A percentile compares a stretch with the other conserved stretches of the same genome.
These are phyloP conservation scores for Talaromyces sp. DNA, from an alignment of 2,329 filamentous ascomycete species.

Conservation along the genomic window DNA sequence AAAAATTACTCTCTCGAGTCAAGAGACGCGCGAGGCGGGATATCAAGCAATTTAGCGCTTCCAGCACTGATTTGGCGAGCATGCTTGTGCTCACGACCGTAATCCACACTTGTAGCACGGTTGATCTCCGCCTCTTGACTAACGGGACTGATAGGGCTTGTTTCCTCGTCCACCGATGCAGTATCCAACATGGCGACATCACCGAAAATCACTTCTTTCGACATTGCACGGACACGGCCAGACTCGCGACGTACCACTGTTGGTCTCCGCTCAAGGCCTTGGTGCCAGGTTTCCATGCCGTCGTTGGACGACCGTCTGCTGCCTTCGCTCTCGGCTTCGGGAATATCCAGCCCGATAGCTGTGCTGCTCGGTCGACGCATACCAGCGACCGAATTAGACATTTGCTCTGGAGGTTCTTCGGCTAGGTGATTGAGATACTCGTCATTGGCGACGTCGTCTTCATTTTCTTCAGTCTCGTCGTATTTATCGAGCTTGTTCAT, in stretches of 20 bases:
- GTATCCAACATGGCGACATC: conserved; percentile 44
- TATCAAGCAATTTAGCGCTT: conserved; percentile 70
- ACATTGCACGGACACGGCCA: conserved; percentile 52
- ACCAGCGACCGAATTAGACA: conserved; percentile 29
- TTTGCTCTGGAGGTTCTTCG: conserved; percentile 36
- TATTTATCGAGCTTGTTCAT: conserved; percentile 52
- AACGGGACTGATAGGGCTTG: conserved; percentile 11
- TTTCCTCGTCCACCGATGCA: conserved; percentile 18
- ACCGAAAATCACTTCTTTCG: conserved; percentile 58
- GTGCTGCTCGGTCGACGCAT: conserved; percentile 44
- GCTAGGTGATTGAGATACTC: conserved; percentile 45
- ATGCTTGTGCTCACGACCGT: conserved; percentile 64
- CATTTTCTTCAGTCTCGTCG: conserved; percentile 43
- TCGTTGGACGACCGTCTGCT: conserved; percentile 20
- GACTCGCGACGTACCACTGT: conserved; percentile 61
- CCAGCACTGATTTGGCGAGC: conserved; percentile 71
- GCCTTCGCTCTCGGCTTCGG: conserved; percentile 42
- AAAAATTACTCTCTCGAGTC: conserved; percentile 37
- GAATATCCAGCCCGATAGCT: conserved; percentile 54
- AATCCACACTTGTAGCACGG: conserved; percentile 68
- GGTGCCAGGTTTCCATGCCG: conserved; percentile 49
- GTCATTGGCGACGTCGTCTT: conserved; percentile 67
- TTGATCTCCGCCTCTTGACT: conserved; percentile 42
- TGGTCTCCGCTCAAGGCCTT: conserved; percentile 54
- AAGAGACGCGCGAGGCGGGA: conserved; percentile 56